A percentile compares a stretch with the other conserved stretches of the same genome.
Conservation (phyloP, 2,329 filamentous ascomycete genomes). For the Oidium heveae region DNA sequence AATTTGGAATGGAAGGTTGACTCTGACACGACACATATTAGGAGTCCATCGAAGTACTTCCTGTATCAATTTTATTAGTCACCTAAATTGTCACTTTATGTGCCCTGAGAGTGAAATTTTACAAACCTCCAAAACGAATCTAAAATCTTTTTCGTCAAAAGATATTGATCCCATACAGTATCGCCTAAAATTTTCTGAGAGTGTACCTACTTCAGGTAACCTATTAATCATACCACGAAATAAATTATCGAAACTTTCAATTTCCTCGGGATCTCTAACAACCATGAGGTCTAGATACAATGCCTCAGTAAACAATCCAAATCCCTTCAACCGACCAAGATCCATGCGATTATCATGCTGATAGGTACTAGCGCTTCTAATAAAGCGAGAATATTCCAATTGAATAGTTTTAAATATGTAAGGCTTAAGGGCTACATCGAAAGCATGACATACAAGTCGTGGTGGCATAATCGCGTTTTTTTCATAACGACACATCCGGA, state of each 20-base stretch:
- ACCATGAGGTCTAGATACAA: constrained; percentile 27
- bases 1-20: constrained; percentile 26
- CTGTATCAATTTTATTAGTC: constrained; percentile 3
- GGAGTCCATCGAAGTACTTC: constrained; percentile 20
- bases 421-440: constrained; percentile 22
- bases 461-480: constrained; percentile 22
- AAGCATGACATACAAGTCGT: constrained; percentile 24
- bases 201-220: constrained; percentile 20
- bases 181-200: constrained; percentile 19
- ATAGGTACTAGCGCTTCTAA: constrained; percentile 4
- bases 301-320: constrained; percentile 23
- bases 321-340: constrained; percentile 19
- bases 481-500: constrained; percentile 15
- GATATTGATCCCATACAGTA: constrained; percentile 24
- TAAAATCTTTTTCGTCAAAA: constrained; percentile 25
- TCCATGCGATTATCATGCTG: constrained; percentile 13
- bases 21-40: constrained; percentile 20
- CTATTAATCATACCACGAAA: constrained; percentile 17
- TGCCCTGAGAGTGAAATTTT: neutral
- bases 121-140: constrained; percentile 15
- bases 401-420: constrained; percentile 22
- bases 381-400: constrained; percentile 24
- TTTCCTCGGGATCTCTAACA: constrained; percentile 25
- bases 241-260: constrained; percentile 21
- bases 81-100: neutral